phyloP scores from a whole-genome alignment of 2,329 filamentous ascomycete species.

The Corynespora cassiicola region DNA sequence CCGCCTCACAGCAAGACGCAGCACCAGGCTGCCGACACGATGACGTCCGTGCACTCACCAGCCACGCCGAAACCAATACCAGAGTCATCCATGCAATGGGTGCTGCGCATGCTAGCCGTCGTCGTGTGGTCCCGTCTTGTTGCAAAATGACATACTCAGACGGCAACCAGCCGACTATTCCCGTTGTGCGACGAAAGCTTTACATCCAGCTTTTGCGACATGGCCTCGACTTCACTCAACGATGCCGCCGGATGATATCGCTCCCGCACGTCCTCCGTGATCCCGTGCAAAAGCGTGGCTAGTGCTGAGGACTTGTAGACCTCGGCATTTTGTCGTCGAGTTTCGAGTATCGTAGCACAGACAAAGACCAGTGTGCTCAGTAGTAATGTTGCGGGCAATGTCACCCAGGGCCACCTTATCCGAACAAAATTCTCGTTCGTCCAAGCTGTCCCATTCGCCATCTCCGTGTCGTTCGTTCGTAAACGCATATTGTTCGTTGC shows the following conservation, averaged over 20 bases:
- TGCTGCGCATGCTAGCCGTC: too few relatives aligned
- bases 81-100: too few relatives aligned
- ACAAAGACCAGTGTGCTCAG: constrained; percentile 17
- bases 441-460: constrained; percentile 18
- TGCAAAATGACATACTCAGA: too few relatives aligned
- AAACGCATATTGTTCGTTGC: constrained; percentile 20
- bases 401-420: constrained; percentile 22
- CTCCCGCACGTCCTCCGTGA: constrained; percentile 18
- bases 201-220: constrained; percentile 13
- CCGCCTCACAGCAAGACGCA: too few relatives aligned
- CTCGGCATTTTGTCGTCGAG: constrained; percentile 3
- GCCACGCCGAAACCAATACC: too few relatives aligned
- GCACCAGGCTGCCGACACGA: too few relatives aligned
- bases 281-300: constrained; percentile 22
- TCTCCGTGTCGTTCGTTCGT: constrained; percentile 7
- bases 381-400: constrained; percentile 16
- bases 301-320: constrained; percentile 26
- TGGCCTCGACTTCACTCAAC: constrained; percentile 20
- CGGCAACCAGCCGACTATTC: constrained; percentile 3
- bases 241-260: constrained; percentile 9
- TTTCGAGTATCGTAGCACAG: constrained; percentile 14
- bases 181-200: constrained; percentile 6
- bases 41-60: too few relatives aligned
- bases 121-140: too few relatives aligned
- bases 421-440: constrained; percentile 13